Evolutionary conservation across 2,329 filamentous ascomycete species (phyloP).

Genomic region (Apiospora phragmitis): DNA sequence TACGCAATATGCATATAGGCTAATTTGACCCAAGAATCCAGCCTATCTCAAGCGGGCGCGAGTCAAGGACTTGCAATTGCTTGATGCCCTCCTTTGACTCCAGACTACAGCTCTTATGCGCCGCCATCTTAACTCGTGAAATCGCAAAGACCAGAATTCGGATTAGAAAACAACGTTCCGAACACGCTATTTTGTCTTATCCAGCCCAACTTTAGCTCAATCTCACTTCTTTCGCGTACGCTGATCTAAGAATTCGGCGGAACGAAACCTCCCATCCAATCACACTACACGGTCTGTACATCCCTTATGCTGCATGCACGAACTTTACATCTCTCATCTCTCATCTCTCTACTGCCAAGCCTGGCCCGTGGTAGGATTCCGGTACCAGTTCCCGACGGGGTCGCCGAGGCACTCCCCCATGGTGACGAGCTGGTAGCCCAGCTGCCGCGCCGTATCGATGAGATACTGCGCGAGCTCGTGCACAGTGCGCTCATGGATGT

Average conservation of each 20-base stretch:
- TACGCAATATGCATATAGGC: neutral
- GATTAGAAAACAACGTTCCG: neutral
- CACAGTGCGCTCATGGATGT: constrained; percentile 23
- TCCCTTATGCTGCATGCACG: neutral
- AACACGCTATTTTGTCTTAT: neutral
- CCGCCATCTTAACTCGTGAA: neutral
- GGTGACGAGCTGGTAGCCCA: constrained; percentile 23
- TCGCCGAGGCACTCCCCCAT: constrained; percentile 26
- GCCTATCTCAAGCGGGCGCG: too few relatives aligned
- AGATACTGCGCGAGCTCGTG: constrained; percentile 21
- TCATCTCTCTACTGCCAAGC: neutral
- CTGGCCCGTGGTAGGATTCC: constrained; percentile 21
- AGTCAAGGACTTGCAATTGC: too few relatives aligned
- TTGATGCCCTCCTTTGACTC: too few relatives aligned
- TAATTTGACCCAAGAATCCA: neutral
- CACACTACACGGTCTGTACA: too few relatives aligned
- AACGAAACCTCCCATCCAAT: too few relatives aligned
- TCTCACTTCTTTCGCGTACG: neutral
- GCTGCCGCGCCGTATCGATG: constrained; percentile 16
- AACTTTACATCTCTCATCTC: neutral
- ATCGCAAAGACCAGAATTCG: neutral
- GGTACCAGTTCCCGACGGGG: constrained; percentile 23
- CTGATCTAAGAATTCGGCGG: too few relatives aligned
- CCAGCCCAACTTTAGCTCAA: neutral
- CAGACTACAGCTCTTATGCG: neutral